Conservation (phyloP, 108 stramenopile genomes). For the Nitzschia sp. region DNA sequence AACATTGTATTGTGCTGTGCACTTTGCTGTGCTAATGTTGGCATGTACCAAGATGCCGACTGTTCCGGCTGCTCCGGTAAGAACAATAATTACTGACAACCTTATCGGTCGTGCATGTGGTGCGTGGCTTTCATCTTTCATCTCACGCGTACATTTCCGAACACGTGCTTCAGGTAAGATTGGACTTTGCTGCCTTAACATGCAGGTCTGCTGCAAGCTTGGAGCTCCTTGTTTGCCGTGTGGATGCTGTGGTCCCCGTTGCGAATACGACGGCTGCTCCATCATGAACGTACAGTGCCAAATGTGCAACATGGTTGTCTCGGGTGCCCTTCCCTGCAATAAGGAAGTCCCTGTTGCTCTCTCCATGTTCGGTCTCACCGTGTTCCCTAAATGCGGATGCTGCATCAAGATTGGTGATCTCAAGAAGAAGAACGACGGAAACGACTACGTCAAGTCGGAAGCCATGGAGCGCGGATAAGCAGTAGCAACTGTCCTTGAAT, state of each 20-base stretch:
- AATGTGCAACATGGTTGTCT: conserved; percentile 51
- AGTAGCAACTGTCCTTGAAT: no score
- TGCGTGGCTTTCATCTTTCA: neutral
- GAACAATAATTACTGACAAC: no score
- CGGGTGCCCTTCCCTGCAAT: conserved; percentile 73
- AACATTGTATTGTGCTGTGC: conserved; percentile 73
- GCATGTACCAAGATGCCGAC: conserved; percentile 27
- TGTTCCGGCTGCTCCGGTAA: conserved; percentile 61
- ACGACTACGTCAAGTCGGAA: conserved; percentile 13
- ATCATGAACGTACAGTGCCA: conserved; percentile 56
- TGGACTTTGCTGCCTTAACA: conserved; percentile 31
- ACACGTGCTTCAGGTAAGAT: no score
- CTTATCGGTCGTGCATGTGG: neutral
- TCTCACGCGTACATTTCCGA: neutral
- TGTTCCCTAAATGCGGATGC: conserved; percentile 69
- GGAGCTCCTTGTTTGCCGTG: conserved; percentile 15
- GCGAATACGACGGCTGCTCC: conserved; percentile 50
- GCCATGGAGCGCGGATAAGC: conserved; percentile 14
- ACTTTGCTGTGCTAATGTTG: conserved; percentile 55
- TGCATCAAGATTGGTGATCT: conserved; percentile 30
- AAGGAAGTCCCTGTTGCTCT: conserved; percentile 75
- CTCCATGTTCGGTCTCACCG: conserved; percentile 45
- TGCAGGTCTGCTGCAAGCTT: conserved; percentile 20
- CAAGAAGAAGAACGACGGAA: conserved; percentile 12
- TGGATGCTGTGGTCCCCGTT: conserved; percentile 19